A percentile compares a stretch with the other conserved stretches of the same genome.
Conservation (phyloP, 305 asterid genomes). For the Salvia sclarea region DNA sequence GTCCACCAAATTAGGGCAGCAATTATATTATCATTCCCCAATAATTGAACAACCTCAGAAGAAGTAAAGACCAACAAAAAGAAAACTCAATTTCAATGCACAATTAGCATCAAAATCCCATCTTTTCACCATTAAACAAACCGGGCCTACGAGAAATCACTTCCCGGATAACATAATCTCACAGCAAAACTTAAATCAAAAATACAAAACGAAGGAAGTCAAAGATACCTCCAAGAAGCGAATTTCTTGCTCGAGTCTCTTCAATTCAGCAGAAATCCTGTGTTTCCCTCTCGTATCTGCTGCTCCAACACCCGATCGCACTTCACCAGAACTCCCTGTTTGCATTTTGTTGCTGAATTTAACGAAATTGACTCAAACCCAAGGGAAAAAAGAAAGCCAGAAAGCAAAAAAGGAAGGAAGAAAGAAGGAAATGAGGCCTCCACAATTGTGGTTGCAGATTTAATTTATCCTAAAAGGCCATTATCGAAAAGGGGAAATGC, state of each 20-base stretch:
- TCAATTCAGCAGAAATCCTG: conserved; percentile 65
- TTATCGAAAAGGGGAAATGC: conserved; percentile 1
- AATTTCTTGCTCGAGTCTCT: conserved; percentile 67
- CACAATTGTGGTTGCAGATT: conserved; percentile 19
- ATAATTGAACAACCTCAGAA: neutral
- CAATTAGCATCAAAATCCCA: conserved; percentile 25
- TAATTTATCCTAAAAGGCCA: conserved; percentile 28
- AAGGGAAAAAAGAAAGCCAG: neutral
- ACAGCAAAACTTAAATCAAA: neutral
- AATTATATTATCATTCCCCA: neutral
- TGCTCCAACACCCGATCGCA: conserved; percentile 41
- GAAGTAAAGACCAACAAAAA: neutral
- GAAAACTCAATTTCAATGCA: conserved; percentile 1
- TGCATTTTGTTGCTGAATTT: conserved; percentile 32
- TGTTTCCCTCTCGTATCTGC: conserved; percentile 61
- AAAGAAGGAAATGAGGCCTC: neutral
- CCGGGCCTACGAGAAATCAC: neutral
- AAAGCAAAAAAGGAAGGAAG: neutral
- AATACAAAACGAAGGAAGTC: conserved; percentile 14
- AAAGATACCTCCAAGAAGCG: conserved; percentile 56
- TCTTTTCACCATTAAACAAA: conserved; percentile 20
- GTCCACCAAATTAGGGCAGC: conserved; percentile 25
- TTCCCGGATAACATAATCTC: conserved; percentile 5
- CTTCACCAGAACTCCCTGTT: conserved; percentile 42
- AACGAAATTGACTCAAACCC: conserved; percentile 5